phyloP scores from a whole-genome alignment of 768 basidiomycete genomes.

The Panus rudis region DNA sequence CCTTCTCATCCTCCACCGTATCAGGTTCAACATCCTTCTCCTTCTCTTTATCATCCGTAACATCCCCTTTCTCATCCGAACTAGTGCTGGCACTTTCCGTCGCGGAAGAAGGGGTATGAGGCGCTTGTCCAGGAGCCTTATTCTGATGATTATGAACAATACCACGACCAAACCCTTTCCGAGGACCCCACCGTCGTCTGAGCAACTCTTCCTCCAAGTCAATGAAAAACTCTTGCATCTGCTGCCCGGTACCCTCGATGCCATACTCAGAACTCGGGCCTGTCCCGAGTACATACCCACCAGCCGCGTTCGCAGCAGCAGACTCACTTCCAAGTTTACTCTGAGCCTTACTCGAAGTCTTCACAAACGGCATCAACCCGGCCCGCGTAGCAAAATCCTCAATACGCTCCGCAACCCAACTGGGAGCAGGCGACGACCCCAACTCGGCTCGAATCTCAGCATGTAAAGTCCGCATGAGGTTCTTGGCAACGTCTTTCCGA shows the following conservation, averaged over 20 bases:
- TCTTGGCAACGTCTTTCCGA: constrained; percentile 45
- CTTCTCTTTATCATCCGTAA: constrained; percentile 14
- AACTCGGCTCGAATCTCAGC: constrained; percentile 45
- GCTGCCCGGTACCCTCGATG: constrained; percentile 43
- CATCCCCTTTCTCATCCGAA: constrained; percentile 12
- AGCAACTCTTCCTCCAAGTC: constrained; percentile 59
- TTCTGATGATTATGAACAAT: constrained; percentile 4
- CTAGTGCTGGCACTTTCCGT: constrained; percentile 5
- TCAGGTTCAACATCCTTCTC: constrained; percentile 26
- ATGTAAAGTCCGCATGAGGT: constrained; percentile 46
- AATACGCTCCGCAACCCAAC: constrained; percentile 59
- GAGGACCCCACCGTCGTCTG: constrained; percentile 28
- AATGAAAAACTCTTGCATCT: constrained; percentile 67
- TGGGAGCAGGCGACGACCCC: constrained; percentile 34
- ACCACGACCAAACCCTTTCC: constrained; percentile 9
- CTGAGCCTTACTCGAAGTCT: background rate
- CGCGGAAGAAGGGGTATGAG: constrained; percentile 7
- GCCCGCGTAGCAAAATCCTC: constrained; percentile 46
- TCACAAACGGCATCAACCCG: constrained; percentile 47
- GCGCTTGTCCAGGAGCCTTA: background rate
- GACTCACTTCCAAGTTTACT: background rate
- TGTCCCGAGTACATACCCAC: constrained; percentile 6
- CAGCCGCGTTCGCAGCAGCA: constrained; percentile 6
- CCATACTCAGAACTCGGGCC: constrained; percentile 26
- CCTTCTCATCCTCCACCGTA: constrained; percentile 29